Base-by-base conservation (phyloP, 2,329 filamentous ascomycete species). In the Penicillium occitanis region DNA sequence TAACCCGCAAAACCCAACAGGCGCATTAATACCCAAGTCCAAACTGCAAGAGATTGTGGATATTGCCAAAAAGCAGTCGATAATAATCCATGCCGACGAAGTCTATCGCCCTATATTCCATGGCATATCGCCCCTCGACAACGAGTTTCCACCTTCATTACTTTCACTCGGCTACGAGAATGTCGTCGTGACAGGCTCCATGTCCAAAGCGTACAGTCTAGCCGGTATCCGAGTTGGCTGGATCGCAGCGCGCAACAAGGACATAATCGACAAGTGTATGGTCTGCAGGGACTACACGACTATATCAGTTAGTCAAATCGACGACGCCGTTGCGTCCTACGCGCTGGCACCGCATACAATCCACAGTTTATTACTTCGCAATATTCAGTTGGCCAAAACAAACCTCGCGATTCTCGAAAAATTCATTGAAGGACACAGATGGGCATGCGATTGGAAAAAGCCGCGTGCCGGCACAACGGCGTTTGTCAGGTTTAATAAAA, bases 91-190 rank as follows among this genome's bases (percentile, higher is more conserved):
- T 66, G 86, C 86, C 7, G 91, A 96, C 73, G 92, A 96, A 79
- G 92, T 95, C 28, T 96, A 94, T 77, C 85, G 91, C 0, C 93
- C 92, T 0, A 81, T 96, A 2, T 96, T 93, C 80, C 91, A 96
- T 76, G 85, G 85, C 63, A 86, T 86, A 74, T 83, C 77, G 37
- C 84, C 85, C 0, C 75, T 82, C 37, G 82, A 85, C 66, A 70
- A 78, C 3, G 83, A 84, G 22, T 85, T 85, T 65, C 90, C 86
- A 2, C 89, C 90, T 0, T 92, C 91, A 0, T 83, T 89, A 11
- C 82, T 93, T 0, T 87, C 90, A 0, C 81, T 95, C 51, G 89
- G 88, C 51, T 95, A 96, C 77, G 79, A 85, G 2, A 89, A 88
- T 65, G 85, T 86, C 25, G 83, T 96, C 37, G 87, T 87, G 13